Conservation (phyloP, 306 rosid species). For the Clitoria ternatea region DNA sequence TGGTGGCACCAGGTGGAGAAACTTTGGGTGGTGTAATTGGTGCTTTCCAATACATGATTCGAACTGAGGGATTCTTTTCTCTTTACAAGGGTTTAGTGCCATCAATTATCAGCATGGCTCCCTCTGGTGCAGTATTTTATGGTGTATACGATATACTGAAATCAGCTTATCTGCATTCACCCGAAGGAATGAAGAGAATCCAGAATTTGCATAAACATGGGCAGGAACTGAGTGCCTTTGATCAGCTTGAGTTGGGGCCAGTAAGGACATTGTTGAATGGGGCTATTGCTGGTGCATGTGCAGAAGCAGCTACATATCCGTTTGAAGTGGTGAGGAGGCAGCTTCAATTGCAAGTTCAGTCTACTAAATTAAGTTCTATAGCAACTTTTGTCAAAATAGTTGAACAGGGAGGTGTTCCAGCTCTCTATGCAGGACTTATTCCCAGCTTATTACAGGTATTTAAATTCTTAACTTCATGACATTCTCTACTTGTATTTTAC, state of each 20-base stretch:
- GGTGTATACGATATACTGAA: conserved; percentile 89
- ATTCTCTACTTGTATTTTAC: neutral
- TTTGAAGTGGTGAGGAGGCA: conserved; percentile 90
- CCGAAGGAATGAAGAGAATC: conserved; percentile 81
- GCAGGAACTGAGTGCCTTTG: conserved; percentile 69
- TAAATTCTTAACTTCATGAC: conserved; percentile 16
- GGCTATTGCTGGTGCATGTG: conserved; percentile 96
- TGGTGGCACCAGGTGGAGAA: conserved; percentile 98
- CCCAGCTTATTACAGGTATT: conserved; percentile 96
- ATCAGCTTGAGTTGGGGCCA: conserved; percentile 93
- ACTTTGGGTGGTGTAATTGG: conserved; percentile 89
- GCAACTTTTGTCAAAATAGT: conserved; percentile 73
- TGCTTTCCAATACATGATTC: conserved; percentile 82
- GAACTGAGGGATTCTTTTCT: conserved; percentile 85
- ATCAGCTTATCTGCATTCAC: conserved; percentile 80
- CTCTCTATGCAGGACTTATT: conserved; percentile 90
- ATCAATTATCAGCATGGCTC: conserved; percentile 94
- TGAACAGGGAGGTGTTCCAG: conserved; percentile 81
- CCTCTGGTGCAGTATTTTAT: conserved; percentile 94
- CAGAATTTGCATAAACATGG: conserved; percentile 61
- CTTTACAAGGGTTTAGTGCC: conserved; percentile 94
- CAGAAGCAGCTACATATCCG: conserved; percentile 92
- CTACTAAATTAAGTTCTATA: conserved; percentile 70
- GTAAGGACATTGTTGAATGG: conserved; percentile 76
- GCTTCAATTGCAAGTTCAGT: conserved; percentile 89